Evolutionary conservation across 306 rosid genomes (phyloP), one percentile per base, ranked within the genome.

Genomic region (Ammopiptanthus mongolicus): DNA sequence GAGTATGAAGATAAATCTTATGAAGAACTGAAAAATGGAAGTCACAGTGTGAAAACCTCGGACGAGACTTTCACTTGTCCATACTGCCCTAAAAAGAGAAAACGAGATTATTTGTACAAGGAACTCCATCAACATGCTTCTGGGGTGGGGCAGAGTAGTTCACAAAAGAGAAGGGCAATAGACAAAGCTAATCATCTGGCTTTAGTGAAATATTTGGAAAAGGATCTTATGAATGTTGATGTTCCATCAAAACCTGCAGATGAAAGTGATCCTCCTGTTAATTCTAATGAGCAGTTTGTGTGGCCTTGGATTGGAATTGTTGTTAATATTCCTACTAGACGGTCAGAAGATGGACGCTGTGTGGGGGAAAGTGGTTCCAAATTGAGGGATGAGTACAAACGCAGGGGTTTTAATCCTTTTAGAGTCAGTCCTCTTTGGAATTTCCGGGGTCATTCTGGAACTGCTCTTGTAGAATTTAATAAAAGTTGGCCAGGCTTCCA

Each of bases 221-320:
- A 86, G 3, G 89, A 92, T 89, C 78, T 84, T 13, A 78, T 75
- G 60, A 74, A 73, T 39, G 85, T 78, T 48, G 85, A 48, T 72
- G 85, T 83, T 85, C 89, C 90, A 2, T 34, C 70, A 22, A 55
- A 85, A 76, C 80, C 67, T 13, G 87, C 13, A 4, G 78, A 37
- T 42, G 82, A 81, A 69, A 69, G 70, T 18, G 85, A 87, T 17
- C 72, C 87, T 55, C 71, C 74, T 21, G 74, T 69, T 48, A 79
- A 88, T 78, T 86, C 84, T 19, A 87, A 86, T 73, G 99, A 92
- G 65, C 87, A 86, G 78, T 84, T 92, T 72, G 97, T 96, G 71
- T 90, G 97, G 97, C 99, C 99, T 41, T 92, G 99, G 99, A 85
- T 81, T 39, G 98, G 98, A 56, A 57, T 96, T 33, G 93, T 90